Percentiles rank a stretch among this genome's conserved stretches.
Evolutionary conservation across 352 stramenopile genomes (phyloP).

Genomic region (Pythium monospermum): DNA sequence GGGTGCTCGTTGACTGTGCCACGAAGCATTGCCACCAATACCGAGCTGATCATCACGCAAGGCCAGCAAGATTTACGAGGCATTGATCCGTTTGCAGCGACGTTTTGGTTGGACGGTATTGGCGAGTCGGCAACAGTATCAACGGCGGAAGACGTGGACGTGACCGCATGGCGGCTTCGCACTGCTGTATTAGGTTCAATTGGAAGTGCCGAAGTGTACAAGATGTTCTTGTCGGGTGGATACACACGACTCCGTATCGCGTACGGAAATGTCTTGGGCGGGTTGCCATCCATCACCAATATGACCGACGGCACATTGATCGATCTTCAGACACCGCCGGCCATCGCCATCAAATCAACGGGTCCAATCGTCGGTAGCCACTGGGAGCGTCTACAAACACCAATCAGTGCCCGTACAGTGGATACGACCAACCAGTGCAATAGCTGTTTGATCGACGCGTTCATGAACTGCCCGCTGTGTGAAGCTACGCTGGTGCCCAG

Average conservation of each 20-base stretch:
- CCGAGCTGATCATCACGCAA: too few relatives aligned
- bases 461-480: slow-evolving; percentile 11
- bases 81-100: too few relatives aligned
- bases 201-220: too few relatives aligned
- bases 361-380: not conserved
- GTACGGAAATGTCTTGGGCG: slow-evolving; percentile 7
- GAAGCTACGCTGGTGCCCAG: slow-evolving; percentile 3
- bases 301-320: not conserved
- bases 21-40: too few relatives aligned
- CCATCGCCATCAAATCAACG: slow-evolving; percentile 1
- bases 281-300: not conserved
- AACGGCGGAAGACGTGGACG: too few relatives aligned
- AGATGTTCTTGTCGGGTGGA: not conserved
- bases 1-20: too few relatives aligned
- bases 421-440: not conserved
- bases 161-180: too few relatives aligned
- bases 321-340: not conserved
- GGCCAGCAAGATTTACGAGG: too few relatives aligned
- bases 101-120: too few relatives aligned
- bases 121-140: too few relatives aligned
- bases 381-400: not conserved
- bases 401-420: not conserved
- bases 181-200: too few relatives aligned
- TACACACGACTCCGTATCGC: not conserved
- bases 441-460: not conserved